Evolutionary conservation across 1,284 basidiomycete genomes (phyloP).

Genomic region (Ustilago sp.): DNA sequence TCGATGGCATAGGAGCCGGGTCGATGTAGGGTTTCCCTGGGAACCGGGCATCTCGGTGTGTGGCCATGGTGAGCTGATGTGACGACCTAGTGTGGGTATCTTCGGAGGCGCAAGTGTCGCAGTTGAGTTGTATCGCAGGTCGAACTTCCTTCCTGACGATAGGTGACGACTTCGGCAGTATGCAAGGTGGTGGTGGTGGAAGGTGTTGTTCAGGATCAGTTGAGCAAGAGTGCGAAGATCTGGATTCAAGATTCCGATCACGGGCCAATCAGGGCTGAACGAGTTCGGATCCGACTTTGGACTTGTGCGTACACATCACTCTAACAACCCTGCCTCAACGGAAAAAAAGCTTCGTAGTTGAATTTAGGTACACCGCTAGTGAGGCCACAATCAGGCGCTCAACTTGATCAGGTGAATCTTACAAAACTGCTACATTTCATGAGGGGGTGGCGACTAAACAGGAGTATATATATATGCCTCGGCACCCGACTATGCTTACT

Average conservation of each 20-base stretch:
- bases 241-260: conserved; percentile 46
- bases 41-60: conserved; percentile 67
- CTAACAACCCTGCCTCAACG: conserved; percentile 15
- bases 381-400: too few species aligned
- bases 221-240: conserved; percentile 11
- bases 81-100: conserved; percentile 7
- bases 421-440: too few species aligned
- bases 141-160: not conserved
- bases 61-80: conserved; percentile 59
- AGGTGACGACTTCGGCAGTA: not conserved
- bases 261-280: conserved; percentile 40
- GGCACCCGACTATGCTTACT: too few species aligned
- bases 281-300: conserved; percentile 34
- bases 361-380: too few species aligned
- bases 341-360: not conserved
- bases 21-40: conserved; percentile 68
- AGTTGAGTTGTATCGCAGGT: not conserved
- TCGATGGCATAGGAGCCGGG: conserved; percentile 62
- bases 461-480: too few species aligned
- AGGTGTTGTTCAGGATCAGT: not conserved
- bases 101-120: not conserved
- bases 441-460: too few species aligned
- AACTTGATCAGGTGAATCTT: too few species aligned
- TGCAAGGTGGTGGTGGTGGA: conserved; percentile 2
- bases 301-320: not conserved